Base-by-base conservation (phyloP, 2,329 filamentous ascomycete species). In the Zasmidium citrigriseum region DNA sequence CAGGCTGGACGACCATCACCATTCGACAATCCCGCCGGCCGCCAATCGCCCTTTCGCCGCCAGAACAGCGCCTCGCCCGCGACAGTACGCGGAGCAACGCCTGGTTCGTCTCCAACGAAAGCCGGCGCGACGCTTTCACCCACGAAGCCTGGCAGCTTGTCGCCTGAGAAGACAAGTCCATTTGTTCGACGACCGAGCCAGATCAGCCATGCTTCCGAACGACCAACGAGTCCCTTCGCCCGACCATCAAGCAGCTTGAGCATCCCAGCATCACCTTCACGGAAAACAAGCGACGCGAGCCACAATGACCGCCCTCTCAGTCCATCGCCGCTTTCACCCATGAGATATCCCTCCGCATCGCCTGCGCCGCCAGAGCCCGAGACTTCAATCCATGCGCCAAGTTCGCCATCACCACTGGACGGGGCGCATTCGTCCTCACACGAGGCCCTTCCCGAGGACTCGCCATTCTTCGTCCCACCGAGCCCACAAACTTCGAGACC, bases 101-200 rank as follows among this genome's bases (percentile, higher is more conserved):
- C 76, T 4, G 73, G 67, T 49, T 70, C 67, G 49, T 79, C 77
- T 41, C 76, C 76, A 20, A 69, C 75, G 14, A 78, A 78, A 52
- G 45, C 56, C 9, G 49, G 63, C 44, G 61, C 67, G 18, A 54
- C 50, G 11, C 54, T 64, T 9, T 72, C 70, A 12, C 67, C 68
- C 10, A 60, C 62, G 3, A 69, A 66, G 46, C 45, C 57, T n/a
- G 57, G 54, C 50, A 65, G 60, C 3, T 54, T 70, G n/a, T 70
- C 68, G n/a, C 66, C 68, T 14, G 68, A 72, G 57, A 73, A 73
- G 61, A 59, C 67, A 3, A 72, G 67, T 53, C 70, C 70, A 7
- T 72, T 75, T 57, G 68, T 70, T 10, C 67, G 72, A 53, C 67
- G 73, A 52, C 70, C 72, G 7, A 73, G 70, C 21, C 72, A 73